These are phyloP conservation scores for Proliferodiscus dingleyae DNA, from an alignment of 2,329 filamentous ascomycete species.

Conservation along the genomic window DNA sequence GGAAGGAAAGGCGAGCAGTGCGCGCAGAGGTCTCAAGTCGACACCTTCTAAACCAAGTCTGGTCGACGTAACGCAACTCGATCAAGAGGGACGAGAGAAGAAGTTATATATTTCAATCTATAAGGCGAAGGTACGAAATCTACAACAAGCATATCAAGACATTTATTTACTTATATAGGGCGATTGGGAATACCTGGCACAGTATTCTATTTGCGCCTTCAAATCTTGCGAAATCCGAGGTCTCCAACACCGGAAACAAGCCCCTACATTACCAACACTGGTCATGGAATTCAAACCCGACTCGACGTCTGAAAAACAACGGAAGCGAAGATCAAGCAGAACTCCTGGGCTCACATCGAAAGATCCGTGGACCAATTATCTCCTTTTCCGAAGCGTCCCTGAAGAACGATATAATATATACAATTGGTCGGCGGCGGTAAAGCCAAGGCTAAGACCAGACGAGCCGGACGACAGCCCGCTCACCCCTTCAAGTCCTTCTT, in stretches of 20 bases:
- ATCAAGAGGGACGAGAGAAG: slow-evolving; percentile 14
- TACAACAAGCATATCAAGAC: background rate
- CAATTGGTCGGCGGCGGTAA: slow-evolving; percentile 50
- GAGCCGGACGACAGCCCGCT: slow-evolving; percentile 20
- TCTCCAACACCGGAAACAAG: slow-evolving; percentile 57
- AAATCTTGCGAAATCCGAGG: slow-evolving; percentile 43
- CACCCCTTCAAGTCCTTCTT: slow-evolving; percentile 24
- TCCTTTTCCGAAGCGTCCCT: slow-evolving; percentile 52
- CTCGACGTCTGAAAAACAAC: slow-evolving; percentile 50
- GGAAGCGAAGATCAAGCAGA: slow-evolving; percentile 60
- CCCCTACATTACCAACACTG: slow-evolving; percentile 54
- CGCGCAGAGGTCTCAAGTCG: slow-evolving; percentile 21
- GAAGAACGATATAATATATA: slow-evolving; percentile 51
- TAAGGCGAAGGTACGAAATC: slow-evolving; percentile 32
- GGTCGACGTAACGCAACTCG: slow-evolving; percentile 18
- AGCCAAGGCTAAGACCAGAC: slow-evolving; percentile 30
- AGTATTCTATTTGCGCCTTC: slow-evolving; percentile 30
- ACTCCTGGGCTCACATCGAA: slow-evolving; percentile 46
- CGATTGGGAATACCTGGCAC: slow-evolving; percentile 30
- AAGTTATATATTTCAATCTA: slow-evolving; percentile 31
- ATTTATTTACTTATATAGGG: slow-evolving; percentile 21
- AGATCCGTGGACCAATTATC: slow-evolving; percentile 32
- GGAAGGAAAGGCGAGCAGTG: slow-evolving; percentile 11
- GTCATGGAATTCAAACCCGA: slow-evolving; percentile 50
- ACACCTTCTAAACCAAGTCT: slow-evolving; percentile 27